Conservation (phyloP, 495 filamentous ascomycete species). For the Hyaloscypha bicolor region DNA sequence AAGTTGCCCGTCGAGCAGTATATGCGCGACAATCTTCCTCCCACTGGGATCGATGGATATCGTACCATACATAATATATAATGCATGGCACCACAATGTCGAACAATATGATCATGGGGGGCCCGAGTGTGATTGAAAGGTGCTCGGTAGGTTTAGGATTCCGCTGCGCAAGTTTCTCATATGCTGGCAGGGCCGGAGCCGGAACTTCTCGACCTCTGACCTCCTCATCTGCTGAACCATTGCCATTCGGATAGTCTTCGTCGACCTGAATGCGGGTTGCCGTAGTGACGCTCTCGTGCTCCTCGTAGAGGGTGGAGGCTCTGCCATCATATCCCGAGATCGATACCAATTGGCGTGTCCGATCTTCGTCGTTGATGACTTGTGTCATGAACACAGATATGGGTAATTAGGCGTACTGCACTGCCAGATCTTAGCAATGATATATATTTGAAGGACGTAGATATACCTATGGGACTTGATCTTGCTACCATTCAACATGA, state of each 20-base stretch:
- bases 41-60: slow-evolving; percentile 17
- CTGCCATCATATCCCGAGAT: background rate
- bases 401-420: background rate
- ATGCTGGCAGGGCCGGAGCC: background rate
- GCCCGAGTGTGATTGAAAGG: slow-evolving; percentile 23
- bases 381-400: background rate
- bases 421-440: background rate
- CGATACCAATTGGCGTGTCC: background rate
- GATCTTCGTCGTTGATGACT: background rate
- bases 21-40: slow-evolving; percentile 6
- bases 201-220: background rate
- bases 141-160: slow-evolving; percentile 22
- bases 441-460: background rate
- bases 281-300: background rate
- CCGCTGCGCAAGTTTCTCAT: slow-evolving; percentile 26
- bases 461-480: background rate
- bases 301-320: background rate
- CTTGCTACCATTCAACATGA: background rate
- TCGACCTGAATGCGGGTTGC: background rate
- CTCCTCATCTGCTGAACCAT: background rate
- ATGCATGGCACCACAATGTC: slow-evolving; percentile 26
- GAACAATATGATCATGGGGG: slow-evolving; percentile 24
- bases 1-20: background rate
- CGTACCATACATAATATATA: slow-evolving; percentile 25
- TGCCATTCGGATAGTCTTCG: background rate